Percentiles rank a stretch among this genome's conserved stretches.
phyloP scores from a whole-genome alignment of 192 early-diverging fungal species.

The Linnemannia zychae region DNA sequence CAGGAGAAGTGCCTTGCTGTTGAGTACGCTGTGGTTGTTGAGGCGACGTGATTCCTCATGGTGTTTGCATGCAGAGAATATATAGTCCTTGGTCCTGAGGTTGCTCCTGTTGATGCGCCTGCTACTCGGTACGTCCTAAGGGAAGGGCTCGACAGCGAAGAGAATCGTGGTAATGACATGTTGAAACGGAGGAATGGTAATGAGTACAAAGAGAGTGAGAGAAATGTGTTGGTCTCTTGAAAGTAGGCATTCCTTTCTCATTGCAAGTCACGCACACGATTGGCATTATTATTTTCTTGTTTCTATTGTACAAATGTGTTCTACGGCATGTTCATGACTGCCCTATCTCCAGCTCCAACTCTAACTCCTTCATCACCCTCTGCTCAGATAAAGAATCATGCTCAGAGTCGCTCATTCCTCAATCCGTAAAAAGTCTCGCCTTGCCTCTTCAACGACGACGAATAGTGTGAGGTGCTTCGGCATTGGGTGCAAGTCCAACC shows the following conservation, averaged over 20 bases:
- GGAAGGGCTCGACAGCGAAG: not conserved
- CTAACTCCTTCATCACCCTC: not conserved
- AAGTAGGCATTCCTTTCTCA: not conserved
- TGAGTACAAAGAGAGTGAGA: not conserved
- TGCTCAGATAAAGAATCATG: not conserved
- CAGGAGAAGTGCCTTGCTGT: not conserved
- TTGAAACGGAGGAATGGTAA: not conserved
- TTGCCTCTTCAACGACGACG: slow-evolving; percentile 25
- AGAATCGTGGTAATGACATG: not conserved
- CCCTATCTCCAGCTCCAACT: not conserved
- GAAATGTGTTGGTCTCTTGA: not conserved
- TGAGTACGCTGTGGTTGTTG: not conserved
- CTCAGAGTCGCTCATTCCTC: not conserved
- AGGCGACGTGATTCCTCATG: not conserved
- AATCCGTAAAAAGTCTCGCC: too few species aligned
- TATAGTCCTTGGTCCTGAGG: not conserved
- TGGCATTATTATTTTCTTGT: not conserved
- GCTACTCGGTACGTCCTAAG: not conserved
- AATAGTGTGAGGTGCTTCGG: not conserved
- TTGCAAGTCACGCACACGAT: not conserved
- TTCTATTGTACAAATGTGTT: not conserved
- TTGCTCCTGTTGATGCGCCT: not conserved
- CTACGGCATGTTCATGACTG: not conserved
- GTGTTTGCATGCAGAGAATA: not conserved
- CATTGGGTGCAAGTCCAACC: slow-evolving; percentile 38